phyloP scores from a whole-genome alignment of 106 monocot species.

The Dendrobium chrysotoxum region DNA sequence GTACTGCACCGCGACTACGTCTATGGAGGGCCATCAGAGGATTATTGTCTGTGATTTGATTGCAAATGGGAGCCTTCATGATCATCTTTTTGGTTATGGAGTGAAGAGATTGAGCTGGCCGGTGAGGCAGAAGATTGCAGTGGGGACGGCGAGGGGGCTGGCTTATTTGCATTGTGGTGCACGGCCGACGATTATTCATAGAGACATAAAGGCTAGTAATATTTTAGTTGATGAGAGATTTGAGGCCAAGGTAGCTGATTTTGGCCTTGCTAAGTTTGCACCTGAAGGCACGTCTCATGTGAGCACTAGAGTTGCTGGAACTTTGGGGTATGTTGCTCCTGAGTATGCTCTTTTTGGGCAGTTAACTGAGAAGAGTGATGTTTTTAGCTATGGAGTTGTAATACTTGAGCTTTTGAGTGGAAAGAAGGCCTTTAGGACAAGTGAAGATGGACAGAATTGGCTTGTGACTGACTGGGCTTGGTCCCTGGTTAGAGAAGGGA shows the following conservation, averaged over 20 bases:
- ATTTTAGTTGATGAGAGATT: slow-evolving; percentile 68
- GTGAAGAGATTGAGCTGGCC: slow-evolving; percentile 53
- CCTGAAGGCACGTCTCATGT: slow-evolving; percentile 83
- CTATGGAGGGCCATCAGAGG: slow-evolving; percentile 76
- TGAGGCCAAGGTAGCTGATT: slow-evolving; percentile 80
- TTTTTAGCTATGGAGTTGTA: slow-evolving; percentile 82
- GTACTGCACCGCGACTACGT: slow-evolving; percentile 72
- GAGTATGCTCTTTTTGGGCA: slow-evolving; percentile 94
- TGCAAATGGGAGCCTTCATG: slow-evolving; percentile 82
- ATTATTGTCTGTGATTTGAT: slow-evolving; percentile 88
- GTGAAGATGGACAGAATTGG: slow-evolving; percentile 27
- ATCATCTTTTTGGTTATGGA: slow-evolving; percentile 52
- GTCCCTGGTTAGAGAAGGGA: slow-evolving; percentile 57
- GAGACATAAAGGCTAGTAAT: slow-evolving; percentile 90
- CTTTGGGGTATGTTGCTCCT: slow-evolving; percentile 82
- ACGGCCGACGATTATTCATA: slow-evolving; percentile 74
- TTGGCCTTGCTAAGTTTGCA: slow-evolving; percentile 80
- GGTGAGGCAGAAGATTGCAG: slow-evolving; percentile 56
- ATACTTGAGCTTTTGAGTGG: slow-evolving; percentile 90
- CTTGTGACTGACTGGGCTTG: slow-evolving; percentile 88
- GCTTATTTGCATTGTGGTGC: slow-evolving; percentile 74
- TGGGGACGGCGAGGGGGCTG: slow-evolving; percentile 76
- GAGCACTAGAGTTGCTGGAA: slow-evolving; percentile 88
- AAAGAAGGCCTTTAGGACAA: slow-evolving; percentile 49
- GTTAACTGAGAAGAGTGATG: slow-evolving; percentile 88